Base-by-base conservation (phyloP, 176 grass and related monocot species). In the Themeda triandra region DNA sequence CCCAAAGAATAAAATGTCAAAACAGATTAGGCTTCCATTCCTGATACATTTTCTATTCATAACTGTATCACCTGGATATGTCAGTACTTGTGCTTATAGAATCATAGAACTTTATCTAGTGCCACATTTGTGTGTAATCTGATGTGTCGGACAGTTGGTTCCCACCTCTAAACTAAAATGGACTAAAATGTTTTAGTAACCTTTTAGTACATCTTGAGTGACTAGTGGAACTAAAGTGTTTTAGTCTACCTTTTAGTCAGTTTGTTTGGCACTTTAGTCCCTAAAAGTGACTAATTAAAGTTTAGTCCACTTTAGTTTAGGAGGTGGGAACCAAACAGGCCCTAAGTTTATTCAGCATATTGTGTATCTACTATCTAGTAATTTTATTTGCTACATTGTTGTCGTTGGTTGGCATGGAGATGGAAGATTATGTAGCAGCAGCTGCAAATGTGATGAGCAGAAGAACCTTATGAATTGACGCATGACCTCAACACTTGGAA, bases 1-100 rank as follows among this genome's bases (percentile, higher is more conserved):
- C 15, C 30, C 49, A 87, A 83, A 80, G 48, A 83, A 83, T 79
- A 69, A 87, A 87, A 68, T 51, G 19, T 35, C 36, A 68, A 74
- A 74, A 77, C 12, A 86, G 41, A 14, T 81, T 27, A 54, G 79
- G 15, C 8, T 78, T 66, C 29, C 45, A 44, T 86, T 71, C 7
- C 44, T 72, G 37, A 37, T 42, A 73, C 49, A 44, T 69, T 80
- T 72, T 64, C 23, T 18, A 59, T 73, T 67, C 66, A 53, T 44
- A 40, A 69, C 32, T 46, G 28, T 60, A 28, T 65, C 72, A 78
- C 32, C 10, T 67, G 41, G 42, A 65, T 66, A 19, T 68, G 45
- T 66, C 5, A 66, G 46, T 58, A 30, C 6, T 8, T 76, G 5
- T 56, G 29, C 36, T 56, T 82, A 41, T 68, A 23, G 32, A 76